These are phyloP conservation scores for Starmerella khaoyaiensis DNA, from an alignment of 805 yeast species.

Conservation along the genomic window DNA sequence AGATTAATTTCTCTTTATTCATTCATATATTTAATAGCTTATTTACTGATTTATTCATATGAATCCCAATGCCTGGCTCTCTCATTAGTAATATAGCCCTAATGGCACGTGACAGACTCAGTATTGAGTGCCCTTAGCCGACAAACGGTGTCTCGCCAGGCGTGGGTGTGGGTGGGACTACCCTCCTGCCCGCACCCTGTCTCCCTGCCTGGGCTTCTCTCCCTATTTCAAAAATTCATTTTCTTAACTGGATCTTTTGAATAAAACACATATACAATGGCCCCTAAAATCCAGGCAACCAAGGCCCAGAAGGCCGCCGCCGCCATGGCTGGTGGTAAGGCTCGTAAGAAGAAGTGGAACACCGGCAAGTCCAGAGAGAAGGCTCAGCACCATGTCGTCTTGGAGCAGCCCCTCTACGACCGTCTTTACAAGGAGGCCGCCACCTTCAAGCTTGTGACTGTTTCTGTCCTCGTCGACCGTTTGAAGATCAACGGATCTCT, in stretches of 20 bases:
- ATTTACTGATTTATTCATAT: too few relatives aligned
- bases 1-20: too few relatives aligned
- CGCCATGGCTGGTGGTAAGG: slow-evolving; percentile 99
- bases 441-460: slow-evolving; percentile 96
- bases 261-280: slow-evolving; percentile 66
- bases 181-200: slow-evolving; percentile 5
- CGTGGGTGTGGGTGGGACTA: slow-evolving; percentile 1
- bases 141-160: too few relatives aligned
- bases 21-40: too few relatives aligned
- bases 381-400: slow-evolving; percentile 95
- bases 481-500: slow-evolving; percentile 97
- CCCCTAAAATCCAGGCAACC: slow-evolving; percentile 98
- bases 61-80: too few relatives aligned
- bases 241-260: too few relatives aligned
- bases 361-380: slow-evolving; percentile 99
- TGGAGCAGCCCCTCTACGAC: slow-evolving; percentile 98
- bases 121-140: neutral
- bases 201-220: too few relatives aligned
- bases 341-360: slow-evolving; percentile 99
- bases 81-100: slow-evolving; percentile 8
- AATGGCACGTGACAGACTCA: slow-evolving; percentile 18
- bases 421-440: slow-evolving; percentile 98
- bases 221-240: too few relatives aligned
- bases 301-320: slow-evolving; percentile 99
- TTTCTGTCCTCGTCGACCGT: slow-evolving; percentile 97